Base-by-base conservation (phyloP, 1,139 yeast genomes). In the Lodderomyces jiufengensis region DNA sequence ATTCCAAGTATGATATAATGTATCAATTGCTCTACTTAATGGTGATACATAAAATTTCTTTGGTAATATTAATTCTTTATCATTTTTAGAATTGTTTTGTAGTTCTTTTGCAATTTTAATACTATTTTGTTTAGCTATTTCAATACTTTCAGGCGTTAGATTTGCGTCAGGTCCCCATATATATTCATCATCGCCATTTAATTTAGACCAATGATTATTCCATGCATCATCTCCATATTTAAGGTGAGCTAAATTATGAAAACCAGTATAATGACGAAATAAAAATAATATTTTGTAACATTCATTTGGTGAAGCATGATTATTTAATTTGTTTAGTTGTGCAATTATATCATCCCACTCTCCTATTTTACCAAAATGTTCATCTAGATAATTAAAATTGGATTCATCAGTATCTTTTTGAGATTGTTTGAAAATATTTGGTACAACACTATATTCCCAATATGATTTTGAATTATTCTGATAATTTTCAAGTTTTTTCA, bases 91-190 rank as follows among this genome's bases (percentile, higher is more conserved):
- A 29, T 40, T 41, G 27, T 44, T 39, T 29, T 39, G 27, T 28
- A 58, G 37, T 44, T 61, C 58, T 27, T 43, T 29, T 35, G 49
- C 45, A 63, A 66, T 52, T 16, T 49, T 55, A 31, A 36, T 26
- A 27, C 49, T 46, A 38, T 61, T 61, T 21, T 48, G 58, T 33
- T 50, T 50, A n/a, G 76, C 76, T 45, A 68, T 74, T 16, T 49
- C 47, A 27, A 54, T 42, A 2, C 75, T 75, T 42, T 63, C 54
- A 3, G 58, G 63, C 5, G 74, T 69, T 46, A 70, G 62, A 30
- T 57, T 59, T 1, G 76, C 71, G 46, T 70, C 76, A 0, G 75
- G 75, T 3, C 69, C 76, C 73, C 74, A 70, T 3, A 58, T 64
- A 7, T 64, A 54, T 26, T 61, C 57, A 6, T 71, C 75, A 44